Conservation (phyloP, 768 basidiomycete genomes). For the Artomyces pyxidatus region DNA sequence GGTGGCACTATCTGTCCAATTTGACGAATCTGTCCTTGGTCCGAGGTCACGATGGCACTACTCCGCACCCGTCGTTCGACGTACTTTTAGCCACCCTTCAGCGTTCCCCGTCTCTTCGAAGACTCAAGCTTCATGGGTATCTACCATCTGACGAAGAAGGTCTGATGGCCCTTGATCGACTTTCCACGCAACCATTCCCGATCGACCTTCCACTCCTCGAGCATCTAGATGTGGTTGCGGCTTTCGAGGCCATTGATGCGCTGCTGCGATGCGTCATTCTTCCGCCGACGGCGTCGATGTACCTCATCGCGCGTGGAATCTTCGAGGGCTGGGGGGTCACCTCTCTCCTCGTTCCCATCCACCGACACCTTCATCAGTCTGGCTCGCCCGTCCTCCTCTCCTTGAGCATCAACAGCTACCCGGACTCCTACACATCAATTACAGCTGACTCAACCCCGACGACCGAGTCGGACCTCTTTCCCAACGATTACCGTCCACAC, state of each 20-base stretch:
- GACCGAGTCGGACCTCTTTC: neutral
- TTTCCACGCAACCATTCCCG: neutral
- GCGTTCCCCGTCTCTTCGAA: neutral
- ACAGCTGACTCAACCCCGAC: neutral
- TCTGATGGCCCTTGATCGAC: neutral
- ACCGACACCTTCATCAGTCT: neutral
- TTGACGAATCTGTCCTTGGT: neutral
- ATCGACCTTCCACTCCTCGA: neutral
- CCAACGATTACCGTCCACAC: neutral
- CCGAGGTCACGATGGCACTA: neutral
- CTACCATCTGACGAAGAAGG: too few relatives aligned
- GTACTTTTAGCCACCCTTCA: neutral
- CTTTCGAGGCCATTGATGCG: neutral
- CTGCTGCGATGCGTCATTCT: neutral
- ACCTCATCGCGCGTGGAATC: neutral
- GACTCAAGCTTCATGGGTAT: neutral
- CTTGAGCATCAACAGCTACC: neutral
- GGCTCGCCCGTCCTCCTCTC: neutral
- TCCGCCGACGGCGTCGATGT: neutral
- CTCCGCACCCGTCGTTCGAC: neutral
- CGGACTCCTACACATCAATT: neutral
- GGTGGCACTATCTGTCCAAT: neutral
- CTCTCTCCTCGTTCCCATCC: neutral
- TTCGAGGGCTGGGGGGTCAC: neutral
- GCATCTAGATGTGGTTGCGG: neutral